Conservation (phyloP, 1,284 basidiomycete species). For the Cryptococcus hybrid region DNA sequence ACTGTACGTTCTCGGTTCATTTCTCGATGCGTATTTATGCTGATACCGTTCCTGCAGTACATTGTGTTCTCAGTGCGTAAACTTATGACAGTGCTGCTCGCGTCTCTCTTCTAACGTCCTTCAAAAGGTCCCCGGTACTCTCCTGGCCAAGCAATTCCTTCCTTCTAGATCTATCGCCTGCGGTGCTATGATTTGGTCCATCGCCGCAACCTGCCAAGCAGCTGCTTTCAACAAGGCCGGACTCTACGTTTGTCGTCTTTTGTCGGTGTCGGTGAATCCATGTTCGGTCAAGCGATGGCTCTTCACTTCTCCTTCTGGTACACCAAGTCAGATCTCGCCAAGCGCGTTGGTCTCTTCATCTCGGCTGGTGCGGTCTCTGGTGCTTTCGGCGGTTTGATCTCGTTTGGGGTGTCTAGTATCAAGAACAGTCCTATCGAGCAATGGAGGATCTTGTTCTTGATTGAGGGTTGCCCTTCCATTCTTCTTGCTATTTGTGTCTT, state of each 20-base stretch:
- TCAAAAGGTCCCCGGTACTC: constrained; percentile 29
- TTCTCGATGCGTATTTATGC: neutral
- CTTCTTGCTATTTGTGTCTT: constrained; percentile 65
- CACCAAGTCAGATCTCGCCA: constrained; percentile 50
- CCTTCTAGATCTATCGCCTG: constrained; percentile 47
- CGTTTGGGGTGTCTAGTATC: constrained; percentile 46
- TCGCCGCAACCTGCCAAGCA: constrained; percentile 50
- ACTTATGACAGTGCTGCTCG: neutral
- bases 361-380: constrained; percentile 47
- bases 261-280: constrained; percentile 48
- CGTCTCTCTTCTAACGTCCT: no score
- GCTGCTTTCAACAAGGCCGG: constrained; percentile 42
- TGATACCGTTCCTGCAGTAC: constrained; percentile 21
- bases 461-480: constrained; percentile 62
- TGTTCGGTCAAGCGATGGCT: constrained; percentile 48
- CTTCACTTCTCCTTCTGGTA: constrained; percentile 47
- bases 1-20: constrained; percentile 15
- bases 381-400: constrained; percentile 48
- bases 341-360: constrained; percentile 53
- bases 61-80: constrained; percentile 37
- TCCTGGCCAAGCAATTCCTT: constrained; percentile 41
- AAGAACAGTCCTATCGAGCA: constrained; percentile 26
- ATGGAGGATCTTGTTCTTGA: constrained; percentile 48
- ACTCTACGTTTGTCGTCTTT: constrained; percentile 48
- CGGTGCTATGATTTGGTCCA: constrained; percentile 51